Evolutionary conservation across 306 rosid species (phyloP).

Genomic region (Albizia julibrissin): DNA sequence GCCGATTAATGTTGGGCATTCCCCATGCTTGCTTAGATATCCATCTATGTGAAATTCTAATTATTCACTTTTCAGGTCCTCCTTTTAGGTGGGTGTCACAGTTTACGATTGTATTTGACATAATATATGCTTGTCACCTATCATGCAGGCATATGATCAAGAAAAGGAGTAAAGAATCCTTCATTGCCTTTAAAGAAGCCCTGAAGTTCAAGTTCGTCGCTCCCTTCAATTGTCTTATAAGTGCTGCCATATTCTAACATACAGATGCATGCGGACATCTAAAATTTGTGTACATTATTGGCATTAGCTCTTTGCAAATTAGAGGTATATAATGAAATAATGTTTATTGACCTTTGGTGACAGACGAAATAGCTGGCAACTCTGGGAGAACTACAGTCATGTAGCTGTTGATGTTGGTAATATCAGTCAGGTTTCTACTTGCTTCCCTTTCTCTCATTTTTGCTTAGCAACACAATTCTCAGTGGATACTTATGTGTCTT

Average conservation of each 20-base stretch:
- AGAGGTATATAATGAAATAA: slow-evolving; percentile 38
- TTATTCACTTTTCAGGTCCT: slow-evolving; percentile 19
- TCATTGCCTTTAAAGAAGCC: slow-evolving; percentile 92
- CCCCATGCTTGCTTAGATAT: not conserved
- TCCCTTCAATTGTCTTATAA: slow-evolving; percentile 21
- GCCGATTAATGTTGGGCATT: not conserved
- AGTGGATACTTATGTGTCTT: not conserved
- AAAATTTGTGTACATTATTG: not conserved
- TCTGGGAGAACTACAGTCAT: slow-evolving; percentile 90
- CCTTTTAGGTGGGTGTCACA: slow-evolving; percentile 25
- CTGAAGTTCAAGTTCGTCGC: slow-evolving; percentile 81
- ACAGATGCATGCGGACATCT: not conserved
- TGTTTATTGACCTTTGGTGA: slow-evolving; percentile 34
- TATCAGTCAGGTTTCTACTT: slow-evolving; percentile 62
- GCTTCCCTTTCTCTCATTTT: slow-evolving; percentile 14
- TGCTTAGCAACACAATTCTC: slow-evolving; percentile 20
- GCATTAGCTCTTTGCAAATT: slow-evolving; percentile 20
- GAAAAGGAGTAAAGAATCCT: slow-evolving; percentile 85
- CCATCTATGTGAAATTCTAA: slow-evolving; percentile 3
- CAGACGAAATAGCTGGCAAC: slow-evolving; percentile 95
- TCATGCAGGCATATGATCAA: slow-evolving; percentile 87
- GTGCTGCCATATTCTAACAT: slow-evolving; percentile 3
- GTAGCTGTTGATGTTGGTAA: slow-evolving; percentile 89
- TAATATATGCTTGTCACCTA: slow-evolving; percentile 31
- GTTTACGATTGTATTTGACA: slow-evolving; percentile 3